phyloP scores from a whole-genome alignment of 768 basidiomycete genomes.

The Mycena capillaripes region DNA sequence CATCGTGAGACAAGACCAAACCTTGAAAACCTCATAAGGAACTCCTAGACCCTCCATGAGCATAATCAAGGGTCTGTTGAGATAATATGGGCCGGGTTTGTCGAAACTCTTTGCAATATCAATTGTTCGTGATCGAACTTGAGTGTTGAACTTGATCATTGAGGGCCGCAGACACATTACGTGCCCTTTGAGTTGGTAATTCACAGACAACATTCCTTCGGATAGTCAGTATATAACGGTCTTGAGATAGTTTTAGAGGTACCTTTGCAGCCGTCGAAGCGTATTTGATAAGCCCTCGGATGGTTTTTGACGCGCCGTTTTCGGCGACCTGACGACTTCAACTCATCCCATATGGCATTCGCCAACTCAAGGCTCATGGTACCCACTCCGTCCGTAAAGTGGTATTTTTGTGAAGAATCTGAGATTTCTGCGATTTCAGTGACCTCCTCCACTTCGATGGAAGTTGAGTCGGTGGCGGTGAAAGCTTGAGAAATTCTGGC shows the following conservation, averaged over 20 bases:
- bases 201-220: constrained; percentile 69
- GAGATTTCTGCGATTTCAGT: constrained; percentile 53
- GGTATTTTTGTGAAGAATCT: constrained; percentile 50
- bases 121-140: constrained; percentile 58
- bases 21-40: constrained; percentile 64
- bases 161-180: constrained; percentile 67
- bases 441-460: constrained; percentile 65
- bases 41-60: constrained; percentile 73
- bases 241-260: constrained; percentile 48
- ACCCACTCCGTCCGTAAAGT: constrained; percentile 82
- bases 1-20: not conserved
- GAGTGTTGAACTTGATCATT: constrained; percentile 76
- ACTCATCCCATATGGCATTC: constrained; percentile 59
- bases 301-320: constrained; percentile 47
- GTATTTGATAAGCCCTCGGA: constrained; percentile 71
- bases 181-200: constrained; percentile 64
- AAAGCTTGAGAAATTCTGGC: constrained; percentile 83
- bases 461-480: constrained; percentile 77
- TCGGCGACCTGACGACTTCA: constrained; percentile 54
- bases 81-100: constrained; percentile 67
- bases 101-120: constrained; percentile 79
- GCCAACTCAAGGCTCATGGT: constrained; percentile 71
- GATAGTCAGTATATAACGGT: not conserved
- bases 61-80: constrained; percentile 79
- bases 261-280: constrained; percentile 76